A percentile compares a stretch with the other conserved stretches of the same genome.
Conservation (phyloP, 345 rosid genomes). For the Salix udensis region DNA sequence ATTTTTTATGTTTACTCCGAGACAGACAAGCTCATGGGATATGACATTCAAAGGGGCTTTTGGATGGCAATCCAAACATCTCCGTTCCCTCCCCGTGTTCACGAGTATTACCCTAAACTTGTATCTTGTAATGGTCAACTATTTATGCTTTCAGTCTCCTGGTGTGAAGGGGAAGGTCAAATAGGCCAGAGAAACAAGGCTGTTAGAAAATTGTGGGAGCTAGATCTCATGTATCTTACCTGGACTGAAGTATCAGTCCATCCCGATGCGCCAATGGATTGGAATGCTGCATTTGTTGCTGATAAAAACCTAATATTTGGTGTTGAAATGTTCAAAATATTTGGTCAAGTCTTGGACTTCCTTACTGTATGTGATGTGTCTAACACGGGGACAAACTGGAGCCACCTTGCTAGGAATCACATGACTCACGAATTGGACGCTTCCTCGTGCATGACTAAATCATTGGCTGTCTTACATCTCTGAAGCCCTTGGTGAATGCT, state of each 20-base stretch:
- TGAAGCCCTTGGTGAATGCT: constrained; percentile 18
- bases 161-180: constrained; percentile 98
- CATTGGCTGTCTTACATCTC: constrained; percentile 71
- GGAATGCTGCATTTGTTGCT: constrained; percentile 86
- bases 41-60: constrained; percentile 83
- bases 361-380: constrained; percentile 58
- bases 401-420: constrained; percentile 70
- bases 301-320: constrained; percentile 69
- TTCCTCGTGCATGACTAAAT: constrained; percentile 76
- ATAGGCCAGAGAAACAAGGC: constrained; percentile 97
- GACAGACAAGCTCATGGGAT: constrained; percentile 83
- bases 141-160: constrained; percentile 88
- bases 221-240: constrained; percentile 74
- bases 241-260: constrained; percentile 86
- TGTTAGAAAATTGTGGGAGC: constrained; percentile 89
- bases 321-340: constrained; percentile 95
- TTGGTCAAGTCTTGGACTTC: constrained; percentile 90
- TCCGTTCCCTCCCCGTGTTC: constrained; percentile 84
- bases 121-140: constrained; percentile 69
- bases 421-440: constrained; percentile 73
- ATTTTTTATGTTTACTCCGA: constrained; percentile 86
- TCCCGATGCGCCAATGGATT: constrained; percentile 99
- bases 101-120: constrained; percentile 86
- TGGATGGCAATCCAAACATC: constrained; percentile 81
- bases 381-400: constrained; percentile 50